These are phyloP conservation scores for Cutaneotrichosporon spelunceum DNA, from an alignment of 1,284 basidiomycete species.

Conservation along the genomic window DNA sequence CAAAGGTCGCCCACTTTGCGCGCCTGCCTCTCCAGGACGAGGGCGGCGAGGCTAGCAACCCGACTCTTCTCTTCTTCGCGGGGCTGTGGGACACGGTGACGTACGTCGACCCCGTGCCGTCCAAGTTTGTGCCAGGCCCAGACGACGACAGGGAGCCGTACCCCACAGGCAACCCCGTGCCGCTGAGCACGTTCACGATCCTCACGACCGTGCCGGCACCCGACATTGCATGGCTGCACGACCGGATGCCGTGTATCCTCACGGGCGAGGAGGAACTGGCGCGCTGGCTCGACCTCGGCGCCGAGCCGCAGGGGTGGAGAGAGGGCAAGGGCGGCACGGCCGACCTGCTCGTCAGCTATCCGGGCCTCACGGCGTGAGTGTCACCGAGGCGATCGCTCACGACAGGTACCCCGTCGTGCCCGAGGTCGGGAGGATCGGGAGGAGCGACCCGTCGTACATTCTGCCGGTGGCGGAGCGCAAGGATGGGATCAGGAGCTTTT, in stretches of 20 bases:
- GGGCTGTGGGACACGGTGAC: slow-evolving; percentile 76
- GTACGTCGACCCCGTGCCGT: slow-evolving; percentile 48
- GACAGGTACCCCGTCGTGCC: slow-evolving; percentile 77
- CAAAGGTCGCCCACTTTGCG: slow-evolving; percentile 74
- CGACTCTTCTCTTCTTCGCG: slow-evolving; percentile 75
- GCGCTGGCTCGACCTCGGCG: slow-evolving; percentile 73
- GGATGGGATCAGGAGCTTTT: slow-evolving; percentile 87
- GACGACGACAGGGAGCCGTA: slow-evolving; percentile 39
- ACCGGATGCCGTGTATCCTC: slow-evolving; percentile 88
- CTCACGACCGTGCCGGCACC: slow-evolving; percentile 74
- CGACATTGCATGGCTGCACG: slow-evolving; percentile 75
- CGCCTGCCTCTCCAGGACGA: slow-evolving; percentile 56
- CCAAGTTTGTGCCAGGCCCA: slow-evolving; percentile 26
- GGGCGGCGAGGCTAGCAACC: slow-evolving; percentile 52
- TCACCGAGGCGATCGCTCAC: background rate
- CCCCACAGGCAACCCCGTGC: slow-evolving; percentile 56
- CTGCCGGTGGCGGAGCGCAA: slow-evolving; percentile 72
- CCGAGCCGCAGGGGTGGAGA: slow-evolving; percentile 60
- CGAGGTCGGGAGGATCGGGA: slow-evolving; percentile 87
- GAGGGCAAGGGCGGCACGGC: slow-evolving; percentile 54
- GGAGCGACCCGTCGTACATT: slow-evolving; percentile 75
- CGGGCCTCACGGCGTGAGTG: slow-evolving; percentile 69
- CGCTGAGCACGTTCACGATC: slow-evolving; percentile 80
- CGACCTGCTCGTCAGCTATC: slow-evolving; percentile 65
- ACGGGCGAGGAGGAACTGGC: slow-evolving; percentile 61